Base-by-base conservation (phyloP, 164 flowering plant species). In the Aristolochia californica region DNA sequence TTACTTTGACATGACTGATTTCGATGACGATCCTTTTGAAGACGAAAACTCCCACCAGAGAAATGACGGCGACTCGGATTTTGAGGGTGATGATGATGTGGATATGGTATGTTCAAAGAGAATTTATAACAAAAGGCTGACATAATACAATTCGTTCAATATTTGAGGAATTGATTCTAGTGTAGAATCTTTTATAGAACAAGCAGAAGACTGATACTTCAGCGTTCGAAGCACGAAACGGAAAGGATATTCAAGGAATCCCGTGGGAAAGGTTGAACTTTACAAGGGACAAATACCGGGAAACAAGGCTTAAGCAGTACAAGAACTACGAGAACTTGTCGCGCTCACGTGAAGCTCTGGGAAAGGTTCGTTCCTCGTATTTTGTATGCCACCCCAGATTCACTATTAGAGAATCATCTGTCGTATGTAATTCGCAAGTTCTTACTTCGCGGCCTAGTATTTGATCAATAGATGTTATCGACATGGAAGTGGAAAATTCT, bases 231-330 rank as follows among this genome's bases (percentile, higher is more conserved):
- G 98, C 83, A 14, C 82, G 85, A 58, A 83, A 83, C 66, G 98
- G 96, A 17, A 91, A 85, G 71, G 96, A 91, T 67, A 87, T 91
- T 7, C 98, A 91, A 62, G 98, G 97, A 22, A 83, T 91, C 4
- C 96, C 91, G 0, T 91, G 97, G 98, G 94, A 81, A 71, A 80
- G 88, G 75, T 68, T 93, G 30, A 83, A 80, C 62, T 83, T 70
- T 55, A 72, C 81, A 0, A 77, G 98, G 72, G 95, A 83, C 34
- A 63, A 72, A 73, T 87, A 83, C 64, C 91, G 97, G 4, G 87
- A 88, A 67, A 77, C 69, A 2, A 78, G 98, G 49, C 71, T 93
- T 74, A 82, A 74, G 76, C 82, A 85, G 59, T 93, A 88, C 65
- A 81, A 80, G 59, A 85, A 85, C 64, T 85, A 73, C 40, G 85